These are phyloP conservation scores for Glycine tomentella DNA, from an alignment of 306 rosid species.

Conservation along the genomic window DNA sequence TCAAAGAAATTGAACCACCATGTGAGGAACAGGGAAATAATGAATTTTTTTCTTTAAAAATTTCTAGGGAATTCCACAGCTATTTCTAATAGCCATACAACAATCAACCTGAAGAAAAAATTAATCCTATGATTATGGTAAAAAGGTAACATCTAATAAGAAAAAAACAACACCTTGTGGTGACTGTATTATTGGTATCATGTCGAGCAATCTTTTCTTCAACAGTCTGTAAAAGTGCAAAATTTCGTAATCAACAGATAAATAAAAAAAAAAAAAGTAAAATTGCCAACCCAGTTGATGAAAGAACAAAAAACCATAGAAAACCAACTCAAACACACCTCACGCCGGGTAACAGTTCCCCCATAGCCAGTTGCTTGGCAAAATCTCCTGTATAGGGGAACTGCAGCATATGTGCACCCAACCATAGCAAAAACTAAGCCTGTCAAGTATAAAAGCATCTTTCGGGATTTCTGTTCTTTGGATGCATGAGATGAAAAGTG, in stretches of 20 bases:
- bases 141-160: constrained; percentile 21
- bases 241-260: constrained; percentile 32
- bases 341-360: constrained; percentile 91
- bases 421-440: constrained; percentile 89
- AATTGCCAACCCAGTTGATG: constrained; percentile 29
- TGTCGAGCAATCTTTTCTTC: constrained; percentile 97
- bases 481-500: constrained; percentile 61
- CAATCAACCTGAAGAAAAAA: constrained; percentile 17
- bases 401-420: constrained; percentile 88
- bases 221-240: constrained; percentile 66
- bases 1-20: constrained; percentile 26
- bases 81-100: constrained; percentile 4
- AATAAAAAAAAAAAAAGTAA: background rate
- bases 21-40: background rate
- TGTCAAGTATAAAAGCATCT: constrained; percentile 73
- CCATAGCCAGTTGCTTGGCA: constrained; percentile 98
- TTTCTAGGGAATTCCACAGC: constrained; percentile 21
- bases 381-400: constrained; percentile 88
- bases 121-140: constrained; percentile 18
- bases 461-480: constrained; percentile 71
- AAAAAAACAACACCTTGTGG: constrained; percentile 62
- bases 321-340: constrained; percentile 57
- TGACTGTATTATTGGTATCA: constrained; percentile 67
- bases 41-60: background rate
- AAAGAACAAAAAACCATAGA: constrained; percentile 8